Conservation (phyloP, 805 yeast genomes). For the Kodamaea lidongshanica region DNA sequence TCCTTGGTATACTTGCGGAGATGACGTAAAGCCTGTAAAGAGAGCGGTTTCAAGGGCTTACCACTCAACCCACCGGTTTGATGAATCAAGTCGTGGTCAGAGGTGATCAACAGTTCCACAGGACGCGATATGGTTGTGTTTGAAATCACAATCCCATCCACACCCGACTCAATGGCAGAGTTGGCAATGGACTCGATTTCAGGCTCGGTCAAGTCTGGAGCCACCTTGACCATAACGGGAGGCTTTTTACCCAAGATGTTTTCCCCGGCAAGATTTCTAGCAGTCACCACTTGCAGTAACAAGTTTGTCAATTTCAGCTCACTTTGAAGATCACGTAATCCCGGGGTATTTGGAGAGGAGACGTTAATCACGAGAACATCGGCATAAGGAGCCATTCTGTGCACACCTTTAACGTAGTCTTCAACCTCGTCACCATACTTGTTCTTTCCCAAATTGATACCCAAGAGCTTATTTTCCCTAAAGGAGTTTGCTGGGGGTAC, state of each 20-base stretch:
- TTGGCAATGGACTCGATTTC: slow-evolving; percentile 79
- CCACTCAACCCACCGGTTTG: slow-evolving; percentile 92
- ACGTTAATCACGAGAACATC: slow-evolving; percentile 89
- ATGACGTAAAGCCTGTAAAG: slow-evolving; percentile 63
- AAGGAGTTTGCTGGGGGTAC: slow-evolving; percentile 42
- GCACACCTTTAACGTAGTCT: slow-evolving; percentile 83
- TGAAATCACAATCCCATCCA: slow-evolving; percentile 89
- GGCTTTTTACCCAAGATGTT: slow-evolving; percentile 49
- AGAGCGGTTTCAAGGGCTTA: slow-evolving; percentile 76
- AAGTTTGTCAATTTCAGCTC: slow-evolving; percentile 67
- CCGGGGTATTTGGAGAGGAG: slow-evolving; percentile 95
- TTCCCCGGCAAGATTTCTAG: slow-evolving; percentile 49
- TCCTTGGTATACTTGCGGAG: slow-evolving; percentile 75
- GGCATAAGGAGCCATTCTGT: slow-evolving; percentile 72
- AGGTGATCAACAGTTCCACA: slow-evolving; percentile 43
- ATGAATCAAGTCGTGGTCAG: slow-evolving; percentile 30
- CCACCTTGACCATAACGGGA: slow-evolving; percentile 83
- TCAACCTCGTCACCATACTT: slow-evolving; percentile 84
- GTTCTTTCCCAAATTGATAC: slow-evolving; percentile 86
- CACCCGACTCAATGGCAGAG: slow-evolving; percentile 66
- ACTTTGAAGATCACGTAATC: slow-evolving; percentile 77
- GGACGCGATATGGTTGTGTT: slow-evolving; percentile 92
- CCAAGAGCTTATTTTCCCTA: slow-evolving; percentile 60
- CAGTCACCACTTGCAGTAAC: slow-evolving; percentile 58
- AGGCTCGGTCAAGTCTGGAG: slow-evolving; percentile 81